Base-by-base conservation (phyloP, 345 rosid genomes). In the Moringa oleifera region DNA sequence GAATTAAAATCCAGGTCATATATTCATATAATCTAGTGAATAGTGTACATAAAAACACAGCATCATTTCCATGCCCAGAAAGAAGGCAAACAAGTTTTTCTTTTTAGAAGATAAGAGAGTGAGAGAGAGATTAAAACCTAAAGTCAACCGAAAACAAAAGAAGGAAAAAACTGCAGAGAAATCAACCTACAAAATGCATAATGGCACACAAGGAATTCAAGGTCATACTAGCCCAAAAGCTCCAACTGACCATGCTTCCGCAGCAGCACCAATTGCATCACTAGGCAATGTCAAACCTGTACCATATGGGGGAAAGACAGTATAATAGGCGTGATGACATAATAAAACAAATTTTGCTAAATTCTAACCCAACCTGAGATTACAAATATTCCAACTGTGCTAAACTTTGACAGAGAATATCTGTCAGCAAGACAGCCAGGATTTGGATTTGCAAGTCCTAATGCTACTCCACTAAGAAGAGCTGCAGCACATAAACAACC, bases 231-330 rank as follows among this genome's bases (percentile, higher is more conserved):
- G 95, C 78, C 98, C 98, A 55, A 80, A 83, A 61, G 84, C 45
- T 76, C 95, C 98, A 1, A 85, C 85, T 31, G 89, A 86, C 98
- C 98, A 92, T 53, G 95, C 92, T 72, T 89, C 75, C 4, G 74
- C 80, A 63, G 96, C 98, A 23, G 85, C 88, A 59, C 85, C 82
- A 68, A 92, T 76, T 16, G 92, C 95, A 68, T 79, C 85, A 61
- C 88, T 89, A 22, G 81, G 85, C 85, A 92, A 73, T 53, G 96
- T 89, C 80, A 89, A 75, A 53, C 98, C 98, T 92, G 78, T 18
- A 51, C 60, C 51, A 66, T 11, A 20, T 13, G 21, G 12, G n/a
- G 61, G 59, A 59, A 67, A 31, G 58, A 51, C 60, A 16, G 47
- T 54, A 36, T 54, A 33, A 54, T 25, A 46, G 22, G 45, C 10